phyloP scores from a whole-genome alignment of 495 filamentous ascomycete species.

The Podospora fimiseda region DNA sequence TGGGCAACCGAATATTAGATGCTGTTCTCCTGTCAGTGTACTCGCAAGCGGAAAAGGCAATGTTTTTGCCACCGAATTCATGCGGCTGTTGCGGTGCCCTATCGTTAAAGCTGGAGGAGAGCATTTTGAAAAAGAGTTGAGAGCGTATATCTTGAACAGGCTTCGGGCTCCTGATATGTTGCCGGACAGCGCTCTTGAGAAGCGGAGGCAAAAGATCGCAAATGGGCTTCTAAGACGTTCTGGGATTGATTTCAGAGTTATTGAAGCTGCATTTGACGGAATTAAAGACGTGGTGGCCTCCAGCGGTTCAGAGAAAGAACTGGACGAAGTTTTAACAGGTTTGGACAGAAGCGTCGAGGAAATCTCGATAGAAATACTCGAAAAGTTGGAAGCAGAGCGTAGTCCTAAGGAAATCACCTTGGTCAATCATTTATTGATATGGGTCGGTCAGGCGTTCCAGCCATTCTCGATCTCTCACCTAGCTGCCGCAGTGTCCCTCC shows the following conservation, averaged over 20 bases:
- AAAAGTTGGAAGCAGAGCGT: constrained; percentile 2
- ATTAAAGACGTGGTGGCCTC: not conserved
- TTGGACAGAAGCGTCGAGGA: not conserved
- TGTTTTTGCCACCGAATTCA: not conserved
- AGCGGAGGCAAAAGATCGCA: not conserved
- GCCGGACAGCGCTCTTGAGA: not conserved
- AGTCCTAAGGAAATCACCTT: not conserved
- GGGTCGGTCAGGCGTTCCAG: constrained; percentile 1
- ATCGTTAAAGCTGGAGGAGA: not conserved
- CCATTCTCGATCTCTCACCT: constrained; percentile 1
- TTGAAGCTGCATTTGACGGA: not conserved
- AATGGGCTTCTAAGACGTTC: not conserved
- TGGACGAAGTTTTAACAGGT: not conserved
- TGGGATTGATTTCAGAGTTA: not conserved
- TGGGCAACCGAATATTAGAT: not conserved
- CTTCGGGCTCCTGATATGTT: not conserved
- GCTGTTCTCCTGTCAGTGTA: not conserved
- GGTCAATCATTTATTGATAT: constrained; percentile 3
- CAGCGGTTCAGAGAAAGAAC: not conserved
- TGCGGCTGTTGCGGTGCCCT: not conserved
- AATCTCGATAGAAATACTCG: not conserved
- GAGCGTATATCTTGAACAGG: not conserved
- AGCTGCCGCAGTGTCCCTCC: constrained; percentile 5
- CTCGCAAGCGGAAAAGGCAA: not conserved
- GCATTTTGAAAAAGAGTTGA: not conserved